Evolutionary conservation across 2,329 filamentous ascomycete species (phyloP).

Genomic region (Aspergillus aculeatinus): DNA sequence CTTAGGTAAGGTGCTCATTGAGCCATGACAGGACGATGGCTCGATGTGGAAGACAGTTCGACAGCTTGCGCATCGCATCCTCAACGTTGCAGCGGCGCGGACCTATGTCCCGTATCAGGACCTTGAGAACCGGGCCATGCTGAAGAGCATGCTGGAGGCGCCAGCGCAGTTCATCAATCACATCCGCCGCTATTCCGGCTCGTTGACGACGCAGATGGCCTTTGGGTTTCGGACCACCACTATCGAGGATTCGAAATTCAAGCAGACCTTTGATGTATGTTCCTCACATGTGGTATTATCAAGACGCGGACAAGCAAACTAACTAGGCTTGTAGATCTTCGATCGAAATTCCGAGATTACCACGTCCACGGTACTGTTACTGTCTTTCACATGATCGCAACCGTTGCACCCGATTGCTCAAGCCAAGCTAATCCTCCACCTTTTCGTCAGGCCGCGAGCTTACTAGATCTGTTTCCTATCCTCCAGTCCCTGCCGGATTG

Average conservation of each 20-base stretch:
- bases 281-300: no score
- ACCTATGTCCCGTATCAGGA: constrained; percentile 57
- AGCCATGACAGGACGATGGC: neutral
- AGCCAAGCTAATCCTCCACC: no score
- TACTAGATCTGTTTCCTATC: no score
- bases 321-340: no score
- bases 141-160: constrained; percentile 46
- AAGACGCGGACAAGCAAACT: no score
- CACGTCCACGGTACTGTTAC: no score
- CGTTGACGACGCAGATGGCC: constrained; percentile 51
- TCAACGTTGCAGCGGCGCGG: constrained; percentile 49
- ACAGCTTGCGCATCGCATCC: constrained; percentile 45
- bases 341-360: no score
- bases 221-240: constrained; percentile 48
- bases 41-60: constrained; percentile 17
- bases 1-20: no score
- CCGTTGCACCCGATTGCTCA: no score
- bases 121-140: constrained; percentile 57
- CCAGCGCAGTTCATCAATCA: constrained; percentile 47
- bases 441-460: no score
- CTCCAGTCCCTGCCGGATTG: no score
- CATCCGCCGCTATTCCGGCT: constrained; percentile 50
- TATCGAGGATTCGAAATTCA: constrained; percentile 44
- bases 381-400: no score
- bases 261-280: constrained; percentile 42